These are phyloP conservation scores for Talaromyces trachyspermus DNA, from an alignment of 495 filamentous ascomycete genomes.

Conservation along the genomic window DNA sequence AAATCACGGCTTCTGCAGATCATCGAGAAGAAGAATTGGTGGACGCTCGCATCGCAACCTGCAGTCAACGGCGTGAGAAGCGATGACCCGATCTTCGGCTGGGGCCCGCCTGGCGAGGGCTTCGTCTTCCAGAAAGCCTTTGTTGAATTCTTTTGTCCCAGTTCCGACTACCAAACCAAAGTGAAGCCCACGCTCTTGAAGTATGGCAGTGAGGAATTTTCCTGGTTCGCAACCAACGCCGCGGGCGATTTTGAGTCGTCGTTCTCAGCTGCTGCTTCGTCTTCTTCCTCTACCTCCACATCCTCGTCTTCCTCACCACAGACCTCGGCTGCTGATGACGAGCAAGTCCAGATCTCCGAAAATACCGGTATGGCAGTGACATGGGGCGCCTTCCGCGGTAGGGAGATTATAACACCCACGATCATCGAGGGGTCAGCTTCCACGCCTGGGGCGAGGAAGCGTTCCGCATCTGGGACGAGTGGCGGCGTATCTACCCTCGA, in stretches of 20 bases:
- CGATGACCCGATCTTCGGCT: slow-evolving; percentile 76
- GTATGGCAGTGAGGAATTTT: slow-evolving; percentile 55
- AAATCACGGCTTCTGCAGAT: slow-evolving; percentile 62
- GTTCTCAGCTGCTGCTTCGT: slow-evolving; percentile 13
- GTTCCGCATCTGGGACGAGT: slow-evolving; percentile 90
- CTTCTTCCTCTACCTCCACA: not conserved
- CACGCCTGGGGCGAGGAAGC: slow-evolving; percentile 93
- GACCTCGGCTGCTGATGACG: slow-evolving; percentile 24
- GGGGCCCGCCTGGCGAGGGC: slow-evolving; percentile 79
- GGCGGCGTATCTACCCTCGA: slow-evolving; percentile 74
- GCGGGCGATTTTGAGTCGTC: slow-evolving; percentile 65
- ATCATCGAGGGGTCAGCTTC: slow-evolving; percentile 97
- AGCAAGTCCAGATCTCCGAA: slow-evolving; percentile 27
- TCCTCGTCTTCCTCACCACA: slow-evolving; percentile 38
- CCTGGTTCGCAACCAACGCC: slow-evolving; percentile 77
- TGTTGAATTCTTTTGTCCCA: slow-evolving; percentile 86
- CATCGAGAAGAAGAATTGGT: slow-evolving; percentile 71
- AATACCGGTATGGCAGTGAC: slow-evolving; percentile 85
- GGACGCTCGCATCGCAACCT: slow-evolving; percentile 95
- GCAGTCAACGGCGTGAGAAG: slow-evolving; percentile 79
- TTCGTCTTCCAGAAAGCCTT: slow-evolving; percentile 99
- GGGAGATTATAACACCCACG: slow-evolving; percentile 95
- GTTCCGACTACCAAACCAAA: slow-evolving; percentile 52
- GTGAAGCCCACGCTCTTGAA: slow-evolving; percentile 55
- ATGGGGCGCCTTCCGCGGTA: slow-evolving; percentile 92